Base-by-base conservation (phyloP, 257 asterid species). In the Craterostigma plantagineum region DNA sequence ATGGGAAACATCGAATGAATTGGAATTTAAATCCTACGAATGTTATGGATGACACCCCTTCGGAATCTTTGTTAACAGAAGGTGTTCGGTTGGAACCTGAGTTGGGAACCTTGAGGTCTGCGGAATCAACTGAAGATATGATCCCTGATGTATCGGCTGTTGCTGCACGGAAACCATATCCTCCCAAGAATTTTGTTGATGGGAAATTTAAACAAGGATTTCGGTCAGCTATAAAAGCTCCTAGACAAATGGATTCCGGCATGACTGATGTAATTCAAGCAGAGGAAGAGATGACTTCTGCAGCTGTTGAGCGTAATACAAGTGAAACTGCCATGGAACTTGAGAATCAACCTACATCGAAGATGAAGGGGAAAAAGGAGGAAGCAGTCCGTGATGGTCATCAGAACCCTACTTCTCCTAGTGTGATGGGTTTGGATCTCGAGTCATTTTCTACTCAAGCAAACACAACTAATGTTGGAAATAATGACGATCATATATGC, bases 381-480 rank as follows among this genome's bases (percentile, higher is more conserved):
- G 66, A 61, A 18, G 64, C 34, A 16, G 30, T 6, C 30, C 2
- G 11, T 57, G 73, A 65, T 54, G 72, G 48, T 59, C 58, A 51
- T 49, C 63, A 45, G 37, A 50, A 30, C 43, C 49, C 48, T 60
- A 54, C 68, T 40, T 63, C 51, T 34, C 17, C 49, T 30, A 74
- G 60, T 49, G 30, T 55, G 12, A 72, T 70, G 45, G 75, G 55
- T 49, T 64, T 71, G 59, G 81, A 71, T 54, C 72, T 75, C 34
- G 73, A 55, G 47, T 66, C 72, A 53, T 59, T 72, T 57, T 57
- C 66, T 61, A 46, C 58, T 17, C 72, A 47, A 39, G 42, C 76
- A 45, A 70, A 54, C 54, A 44, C 38, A 56, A 61, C 45, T 59
- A 23, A 57, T 46, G 66, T 59, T 62, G 75, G 62, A 57, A 70